Base-by-base conservation (phyloP, 306 rosid species). In the Glycine soja region DNA sequence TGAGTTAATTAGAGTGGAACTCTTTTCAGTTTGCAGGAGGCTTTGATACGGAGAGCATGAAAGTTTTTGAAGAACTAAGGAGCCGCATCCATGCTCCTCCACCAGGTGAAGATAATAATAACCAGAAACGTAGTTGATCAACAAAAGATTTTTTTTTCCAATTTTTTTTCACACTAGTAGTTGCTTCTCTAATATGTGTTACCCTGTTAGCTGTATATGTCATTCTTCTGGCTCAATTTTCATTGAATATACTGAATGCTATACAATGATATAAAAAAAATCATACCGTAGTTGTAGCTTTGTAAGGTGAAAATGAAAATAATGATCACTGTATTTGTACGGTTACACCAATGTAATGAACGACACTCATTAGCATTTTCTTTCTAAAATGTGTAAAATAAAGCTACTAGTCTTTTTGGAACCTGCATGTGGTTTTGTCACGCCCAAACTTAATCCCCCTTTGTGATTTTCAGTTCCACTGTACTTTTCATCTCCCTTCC, bases 31-130 rank as follows among this genome's bases (percentile, higher is more conserved):
- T 93, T 84, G 97, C 98, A 0, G 98, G 97, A 74, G 98, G 98
- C 65, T 93, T 91, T 52, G 98, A 91, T 62, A 89, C 91, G 62
- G 93, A 91, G 76, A 93, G 93, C 88, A 93, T 93, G 98, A 93
- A 91, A 85, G 95, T 91, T 57, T 93, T 93, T 34, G 98, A 93
- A 89, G 97, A 91, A 83, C 92, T 93, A 53, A 85, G 97, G 83
- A 88, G 89, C 83, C 92, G 90, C 5, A 84, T 88, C 68, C 56
- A 57, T 46, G 5, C 86, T 71, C 82, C 86, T 71, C 82, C 80
- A 81, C 62, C 69, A 45, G 82, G 80, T 53, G 87, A 72, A 74
- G 91, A 89, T 36, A 36, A 24, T 61, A 88, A 56, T 82, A 81
- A 59, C 86, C 80, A 57, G 90, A 83, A 84, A 42, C 61, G 63